Conservation (phyloP, 2,329 filamentous ascomycete species). For the Akanthomyces muscarius region DNA sequence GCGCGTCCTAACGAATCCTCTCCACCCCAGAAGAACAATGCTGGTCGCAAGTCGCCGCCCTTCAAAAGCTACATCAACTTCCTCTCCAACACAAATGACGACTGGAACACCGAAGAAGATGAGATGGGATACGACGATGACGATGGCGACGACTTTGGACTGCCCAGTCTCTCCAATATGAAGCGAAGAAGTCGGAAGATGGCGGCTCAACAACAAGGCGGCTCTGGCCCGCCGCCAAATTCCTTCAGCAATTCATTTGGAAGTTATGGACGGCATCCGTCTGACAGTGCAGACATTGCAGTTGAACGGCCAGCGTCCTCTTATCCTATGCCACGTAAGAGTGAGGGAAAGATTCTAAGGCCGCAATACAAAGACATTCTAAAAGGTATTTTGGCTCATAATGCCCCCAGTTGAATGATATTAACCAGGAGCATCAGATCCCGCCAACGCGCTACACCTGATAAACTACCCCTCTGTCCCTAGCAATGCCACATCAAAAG, state of each 20-base stretch:
- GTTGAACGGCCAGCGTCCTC: slow-evolving; percentile 78
- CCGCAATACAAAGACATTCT: slow-evolving; percentile 98
- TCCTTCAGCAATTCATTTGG: slow-evolving; percentile 37
- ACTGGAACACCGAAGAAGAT: slow-evolving; percentile 74
- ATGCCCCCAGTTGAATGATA: slow-evolving; percentile 18
- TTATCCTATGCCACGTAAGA: slow-evolving; percentile 85
- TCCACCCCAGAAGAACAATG: slow-evolving; percentile 50
- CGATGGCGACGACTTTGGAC: slow-evolving; percentile 90
- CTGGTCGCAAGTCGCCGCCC: slow-evolving; percentile 57
- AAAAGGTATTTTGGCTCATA: slow-evolving; percentile 45
- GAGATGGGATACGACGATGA: slow-evolving; percentile 81
- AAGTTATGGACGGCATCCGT: slow-evolving; percentile 52
- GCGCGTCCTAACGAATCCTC: slow-evolving; percentile 48
- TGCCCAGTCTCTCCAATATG: slow-evolving; percentile 90
- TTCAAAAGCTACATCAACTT: slow-evolving; percentile 76
- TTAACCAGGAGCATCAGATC: slow-evolving; percentile 45
- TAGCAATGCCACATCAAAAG: slow-evolving; percentile 71
- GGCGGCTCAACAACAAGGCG: slow-evolving; percentile 40
- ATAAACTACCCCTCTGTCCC: slow-evolving; percentile 81
- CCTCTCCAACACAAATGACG: slow-evolving; percentile 74
- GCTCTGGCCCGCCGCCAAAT: slow-evolving; percentile 31
- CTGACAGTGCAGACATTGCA: slow-evolving; percentile 90
- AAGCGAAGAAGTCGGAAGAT: slow-evolving; percentile 63
- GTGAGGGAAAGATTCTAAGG: slow-evolving; percentile 89
- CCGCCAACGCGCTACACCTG: slow-evolving; percentile 89